Conservation (phyloP, 2,329 filamentous ascomycete species). For the Pyricularia pennisetigena region DNA sequence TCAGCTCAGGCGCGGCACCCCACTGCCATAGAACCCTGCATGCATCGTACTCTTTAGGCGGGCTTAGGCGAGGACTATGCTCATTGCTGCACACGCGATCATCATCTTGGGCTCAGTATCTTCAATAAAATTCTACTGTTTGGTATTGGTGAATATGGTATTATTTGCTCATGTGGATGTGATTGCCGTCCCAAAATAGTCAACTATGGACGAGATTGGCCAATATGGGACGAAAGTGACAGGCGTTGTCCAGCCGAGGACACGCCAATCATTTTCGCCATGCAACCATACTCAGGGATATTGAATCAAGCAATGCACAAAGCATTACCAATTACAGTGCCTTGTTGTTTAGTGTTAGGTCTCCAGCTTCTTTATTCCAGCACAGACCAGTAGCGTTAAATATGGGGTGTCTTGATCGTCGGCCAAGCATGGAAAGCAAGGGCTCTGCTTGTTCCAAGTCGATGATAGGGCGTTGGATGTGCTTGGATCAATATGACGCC, state of each 20-base stretch:
- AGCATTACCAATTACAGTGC: neutral
- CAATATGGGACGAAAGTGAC: neutral
- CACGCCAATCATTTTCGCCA: neutral
- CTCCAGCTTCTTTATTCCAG: neutral
- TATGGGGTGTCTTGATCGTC: neutral
- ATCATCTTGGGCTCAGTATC: no score
- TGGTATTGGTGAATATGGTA: neutral
- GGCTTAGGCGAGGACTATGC: no score
- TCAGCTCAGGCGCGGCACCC: no score
- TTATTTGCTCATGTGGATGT: neutral
- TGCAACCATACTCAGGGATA: neutral
- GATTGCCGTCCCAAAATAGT: neutral
- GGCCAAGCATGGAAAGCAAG: neutral
- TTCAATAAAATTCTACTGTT: neutral
- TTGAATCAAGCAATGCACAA: neutral
- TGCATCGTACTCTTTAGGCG: no score
- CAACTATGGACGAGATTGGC: neutral
- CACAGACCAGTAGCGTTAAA: neutral
- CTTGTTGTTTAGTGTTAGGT: neutral
- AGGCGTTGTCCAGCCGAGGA: neutral
- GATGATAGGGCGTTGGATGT: neutral
- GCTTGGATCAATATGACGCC: neutral
- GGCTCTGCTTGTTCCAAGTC: neutral
- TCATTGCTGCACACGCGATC: no score
- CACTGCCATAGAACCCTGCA: no score